Evolutionary conservation across 2,329 filamentous ascomycete species (phyloP), one percentile per base, ranked within the genome.

Genomic region (Sporothrix curviconia): DNA sequence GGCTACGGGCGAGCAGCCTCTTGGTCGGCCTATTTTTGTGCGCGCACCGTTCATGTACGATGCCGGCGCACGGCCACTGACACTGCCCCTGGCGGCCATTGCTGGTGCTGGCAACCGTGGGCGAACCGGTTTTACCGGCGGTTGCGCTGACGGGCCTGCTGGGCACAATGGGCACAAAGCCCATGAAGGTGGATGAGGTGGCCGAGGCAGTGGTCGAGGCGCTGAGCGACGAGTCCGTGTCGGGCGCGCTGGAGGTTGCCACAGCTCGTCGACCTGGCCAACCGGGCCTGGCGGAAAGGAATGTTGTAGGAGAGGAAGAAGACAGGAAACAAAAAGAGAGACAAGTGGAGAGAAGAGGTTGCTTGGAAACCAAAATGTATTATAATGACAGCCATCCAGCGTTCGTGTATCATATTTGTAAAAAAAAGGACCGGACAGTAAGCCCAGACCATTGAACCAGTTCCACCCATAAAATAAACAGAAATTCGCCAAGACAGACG

Each of bases 1-100:
- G 7, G 25, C 84, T 17, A 34, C 32, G 14, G 15, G 11, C 9
- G 25, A 87, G 89, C 0, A 70, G 77, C 25, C 84, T 95, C 60
- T 63, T 3, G 42, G 44, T 80, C 82, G 94, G 19, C 84, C 81
- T 61, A 76, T 97, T 60, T 97, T 96, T 70, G 73, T 96, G 56
- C 81, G 94, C 30, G 84, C 92, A 11, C 88, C 88, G 0, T 94
- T 99, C 72, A 78, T 99, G 77, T 99, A 92, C 72, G 94, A 97
- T 69, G 81, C 78, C 57, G 80, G 78, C 56, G 90, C 86, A 59
- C 81, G 94, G 60, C 82, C 84, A 15, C 80, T 96, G 64, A 97
- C 94, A 1, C 72, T 97, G 65, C 89, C 90, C 1, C 81, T 97
- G 69, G 94, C 94, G 2, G 86, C 86, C 5, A 78, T 88, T 64